Evolutionary conservation across 2,329 filamentous ascomycete species (phyloP).

Genomic region (Stromatinia cepivora): DNA sequence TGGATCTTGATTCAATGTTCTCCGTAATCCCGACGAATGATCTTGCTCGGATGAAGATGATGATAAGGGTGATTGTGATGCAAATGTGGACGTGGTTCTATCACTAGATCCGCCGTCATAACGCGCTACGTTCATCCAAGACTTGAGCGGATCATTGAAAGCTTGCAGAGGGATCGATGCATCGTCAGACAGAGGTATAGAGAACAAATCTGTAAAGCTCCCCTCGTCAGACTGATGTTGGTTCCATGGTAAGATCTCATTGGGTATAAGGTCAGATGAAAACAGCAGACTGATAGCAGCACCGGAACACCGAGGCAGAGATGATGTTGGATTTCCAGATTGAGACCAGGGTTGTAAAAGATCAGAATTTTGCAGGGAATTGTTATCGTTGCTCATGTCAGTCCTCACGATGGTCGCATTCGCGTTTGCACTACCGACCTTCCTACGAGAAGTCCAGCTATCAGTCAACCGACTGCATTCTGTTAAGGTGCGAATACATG

Average conservation of each 20-base stretch:
- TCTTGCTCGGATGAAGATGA: constrained; percentile 6
- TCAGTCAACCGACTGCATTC: constrained; percentile 38
- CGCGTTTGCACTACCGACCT: background rate
- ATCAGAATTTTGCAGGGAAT: background rate
- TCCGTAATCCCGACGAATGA: background rate
- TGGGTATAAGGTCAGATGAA: background rate
- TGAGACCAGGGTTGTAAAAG: constrained; percentile 13
- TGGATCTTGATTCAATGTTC: background rate
- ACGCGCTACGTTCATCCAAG: background rate
- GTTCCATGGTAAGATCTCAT: background rate
- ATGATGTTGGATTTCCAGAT: background rate
- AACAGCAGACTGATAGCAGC: background rate
- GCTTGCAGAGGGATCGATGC: background rate
- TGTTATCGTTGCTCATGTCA: background rate
- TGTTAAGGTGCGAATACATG: constrained; percentile 45
- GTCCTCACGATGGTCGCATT: background rate
- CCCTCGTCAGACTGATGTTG: background rate
- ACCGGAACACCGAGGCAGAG: constrained; percentile 5
- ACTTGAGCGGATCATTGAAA: constrained; percentile 1
- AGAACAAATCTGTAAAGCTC: background rate
- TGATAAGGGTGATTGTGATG: constrained; percentile 16
- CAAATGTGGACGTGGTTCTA: background rate
- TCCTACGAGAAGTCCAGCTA: background rate
- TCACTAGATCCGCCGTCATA: constrained; percentile 5
- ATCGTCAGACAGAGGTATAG: constrained; percentile 7